A percentile compares a stretch with the other conserved stretches of the same genome.
phyloP scores from a whole-genome alignment of 2,329 filamentous ascomycete genomes.

The Herpotrichia juniperi region DNA sequence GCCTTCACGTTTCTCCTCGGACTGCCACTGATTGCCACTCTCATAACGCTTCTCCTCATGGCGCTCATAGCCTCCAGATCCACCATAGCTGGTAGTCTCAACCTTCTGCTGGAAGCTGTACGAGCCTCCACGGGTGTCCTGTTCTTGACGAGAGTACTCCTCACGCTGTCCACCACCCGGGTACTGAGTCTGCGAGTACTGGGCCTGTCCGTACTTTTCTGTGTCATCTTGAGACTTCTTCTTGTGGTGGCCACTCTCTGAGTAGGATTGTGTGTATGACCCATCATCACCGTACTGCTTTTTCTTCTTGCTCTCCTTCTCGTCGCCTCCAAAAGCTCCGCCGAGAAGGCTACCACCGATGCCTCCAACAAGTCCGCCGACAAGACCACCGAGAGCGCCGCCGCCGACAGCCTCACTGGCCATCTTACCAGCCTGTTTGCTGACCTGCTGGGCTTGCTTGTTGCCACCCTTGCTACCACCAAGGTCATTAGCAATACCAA shows the following conservation, averaged over 20 bases:
- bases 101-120: constrained; percentile 66
- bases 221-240: constrained; percentile 40
- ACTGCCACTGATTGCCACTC: constrained; percentile 48
- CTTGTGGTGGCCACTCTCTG: constrained; percentile 64
- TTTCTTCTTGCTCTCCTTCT: constrained; percentile 61
- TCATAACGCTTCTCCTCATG: constrained; percentile 62
- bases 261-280: constrained; percentile 65
- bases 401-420: constrained; percentile 67
- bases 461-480: constrained; percentile 45
- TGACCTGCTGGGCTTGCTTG: constrained; percentile 35
- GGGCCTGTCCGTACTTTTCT: constrained; percentile 65
- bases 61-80: constrained; percentile 64
- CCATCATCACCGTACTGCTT: constrained; percentile 64
- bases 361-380: constrained; percentile 69
- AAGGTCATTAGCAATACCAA: constrained; percentile 73
- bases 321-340: constrained; percentile 59
- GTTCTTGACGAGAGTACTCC: constrained; percentile 66
- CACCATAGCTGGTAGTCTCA: constrained; percentile 56
- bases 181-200: constrained; percentile 65
- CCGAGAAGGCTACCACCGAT: constrained; percentile 68
- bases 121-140: constrained; percentile 53
- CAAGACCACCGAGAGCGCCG: constrained; percentile 70
- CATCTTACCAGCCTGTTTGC: constrained; percentile 54
- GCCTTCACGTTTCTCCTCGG: constrained; percentile 44
- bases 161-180: constrained; percentile 62